A percentile compares a stretch with the other conserved stretches of the same genome.
Conservation (phyloP, 2,329 filamentous ascomycete genomes). For the Colletotrichum eleusines region DNA sequence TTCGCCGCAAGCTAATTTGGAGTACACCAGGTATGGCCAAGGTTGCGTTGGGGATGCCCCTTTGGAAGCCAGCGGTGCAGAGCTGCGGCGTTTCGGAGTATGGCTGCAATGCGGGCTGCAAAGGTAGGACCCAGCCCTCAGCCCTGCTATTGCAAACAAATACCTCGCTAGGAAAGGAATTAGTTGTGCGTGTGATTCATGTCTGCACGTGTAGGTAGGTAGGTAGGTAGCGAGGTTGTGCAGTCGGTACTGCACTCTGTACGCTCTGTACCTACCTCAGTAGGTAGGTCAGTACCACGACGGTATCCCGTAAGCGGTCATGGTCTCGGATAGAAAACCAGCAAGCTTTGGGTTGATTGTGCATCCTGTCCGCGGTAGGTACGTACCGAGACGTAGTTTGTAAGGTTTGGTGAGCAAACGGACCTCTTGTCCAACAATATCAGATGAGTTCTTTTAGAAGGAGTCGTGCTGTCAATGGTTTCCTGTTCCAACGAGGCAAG, state of each 20-base stretch:
- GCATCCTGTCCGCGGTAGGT: neutral
- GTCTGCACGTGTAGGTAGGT: neutral
- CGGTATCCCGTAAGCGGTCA: neutral
- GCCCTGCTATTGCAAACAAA: constrained; percentile 12
- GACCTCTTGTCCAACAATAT: neutral
- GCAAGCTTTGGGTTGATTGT: neutral
- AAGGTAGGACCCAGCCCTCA: constrained; percentile 4
- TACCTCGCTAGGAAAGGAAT: no score
- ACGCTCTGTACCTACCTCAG: no score
- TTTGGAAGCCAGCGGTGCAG: neutral
- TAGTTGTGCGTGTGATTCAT: constrained; percentile 18
- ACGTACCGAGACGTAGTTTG: neutral
- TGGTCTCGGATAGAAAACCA: neutral
- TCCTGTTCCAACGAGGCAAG: neutral
- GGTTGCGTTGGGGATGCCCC: neutral
- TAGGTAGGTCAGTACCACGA: neutral
- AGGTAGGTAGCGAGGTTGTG: neutral
- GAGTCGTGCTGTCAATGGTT: neutral
- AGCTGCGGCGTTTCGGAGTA: neutral
- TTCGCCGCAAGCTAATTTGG: neutral
- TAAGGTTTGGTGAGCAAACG: neutral
- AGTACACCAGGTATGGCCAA: neutral
- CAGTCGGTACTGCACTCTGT: neutral
- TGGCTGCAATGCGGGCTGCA: constrained; percentile 10
- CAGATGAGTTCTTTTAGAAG: neutral